phyloP scores from a whole-genome alignment of 1,139 yeast species.

The Yamadazyma trypodendri region DNA sequence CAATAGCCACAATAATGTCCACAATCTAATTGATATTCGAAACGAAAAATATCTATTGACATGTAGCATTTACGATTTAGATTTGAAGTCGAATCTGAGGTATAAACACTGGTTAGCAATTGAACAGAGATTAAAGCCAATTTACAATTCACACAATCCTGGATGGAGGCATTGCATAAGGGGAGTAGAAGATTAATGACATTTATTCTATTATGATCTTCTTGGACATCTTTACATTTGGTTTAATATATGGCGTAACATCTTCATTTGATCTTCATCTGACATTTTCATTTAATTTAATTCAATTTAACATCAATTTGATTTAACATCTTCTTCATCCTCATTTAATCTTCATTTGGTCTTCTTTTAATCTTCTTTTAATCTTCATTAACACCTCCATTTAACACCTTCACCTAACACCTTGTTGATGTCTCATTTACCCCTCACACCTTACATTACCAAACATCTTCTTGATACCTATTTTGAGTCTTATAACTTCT shows the following conservation, averaged over 20 bases:
- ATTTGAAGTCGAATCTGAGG: conserved; percentile 40
- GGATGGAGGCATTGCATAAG: conserved; percentile 37
- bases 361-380: too few relatives aligned
- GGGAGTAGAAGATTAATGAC: neutral
- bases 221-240: neutral
- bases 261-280: conserved; percentile 3
- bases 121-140: conserved; percentile 33
- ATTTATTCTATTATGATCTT: too few relatives aligned
- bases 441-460: too few relatives aligned
- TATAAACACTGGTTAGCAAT: conserved; percentile 44
- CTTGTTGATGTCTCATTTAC: too few relatives aligned
- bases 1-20: conserved; percentile 34
- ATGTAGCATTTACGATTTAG: conserved; percentile 45
- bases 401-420: too few relatives aligned
- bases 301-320: too few relatives aligned
- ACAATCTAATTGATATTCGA: conserved; percentile 29
- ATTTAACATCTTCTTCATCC: too few relatives aligned
- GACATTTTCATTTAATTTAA: too few relatives aligned
- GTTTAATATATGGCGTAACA: neutral
- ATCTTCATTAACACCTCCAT: too few relatives aligned
- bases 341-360: too few relatives aligned
- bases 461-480: conserved; percentile 95
- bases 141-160: conserved; percentile 36
- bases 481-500: conserved; percentile 82
- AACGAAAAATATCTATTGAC: conserved; percentile 30